These are phyloP conservation scores for Tylopilus vinaceipallidus DNA, from an alignment of 768 basidiomycete genomes.

Conservation along the genomic window DNA sequence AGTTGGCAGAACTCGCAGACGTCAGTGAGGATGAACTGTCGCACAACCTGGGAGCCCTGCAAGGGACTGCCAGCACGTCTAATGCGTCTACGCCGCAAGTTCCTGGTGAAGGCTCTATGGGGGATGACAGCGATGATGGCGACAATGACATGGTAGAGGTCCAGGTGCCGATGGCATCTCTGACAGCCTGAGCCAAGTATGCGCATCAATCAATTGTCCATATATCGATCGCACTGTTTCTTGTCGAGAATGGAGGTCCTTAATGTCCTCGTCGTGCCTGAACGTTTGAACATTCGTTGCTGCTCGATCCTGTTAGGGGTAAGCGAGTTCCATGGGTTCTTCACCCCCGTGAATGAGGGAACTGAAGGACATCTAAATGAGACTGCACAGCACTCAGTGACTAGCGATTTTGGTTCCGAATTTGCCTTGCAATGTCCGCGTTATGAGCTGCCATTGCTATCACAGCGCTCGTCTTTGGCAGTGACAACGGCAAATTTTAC, in stretches of 20 bases:
- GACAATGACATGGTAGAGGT: constrained; percentile 32
- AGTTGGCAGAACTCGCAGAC: constrained; percentile 65
- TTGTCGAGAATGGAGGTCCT: background rate
- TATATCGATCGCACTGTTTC: background rate
- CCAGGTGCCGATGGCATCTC: constrained; percentile 19
- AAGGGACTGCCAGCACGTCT: background rate
- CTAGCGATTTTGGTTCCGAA: background rate
- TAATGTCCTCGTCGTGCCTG: background rate
- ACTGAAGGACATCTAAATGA: background rate
- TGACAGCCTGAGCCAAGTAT: constrained; percentile 10
- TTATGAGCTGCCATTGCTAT: too few species aligned
- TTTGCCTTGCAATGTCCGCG: background rate
- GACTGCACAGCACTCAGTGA: background rate
- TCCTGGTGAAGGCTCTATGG: constrained; percentile 5
- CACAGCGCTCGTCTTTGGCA: too few species aligned
- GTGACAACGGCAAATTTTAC: too few species aligned
- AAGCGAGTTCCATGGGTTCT: background rate
- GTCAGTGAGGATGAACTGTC: constrained; percentile 33
- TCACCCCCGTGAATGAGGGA: background rate
- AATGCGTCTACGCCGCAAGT: background rate
- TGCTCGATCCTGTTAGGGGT: background rate
- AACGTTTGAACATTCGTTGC: background rate
- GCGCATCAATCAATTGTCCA: background rate
- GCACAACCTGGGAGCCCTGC: constrained; percentile 21
- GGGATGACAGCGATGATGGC: constrained; percentile 13